Conservation (phyloP, 2,329 filamentous ascomycete species). For the Macroventuria anomochaeta region DNA sequence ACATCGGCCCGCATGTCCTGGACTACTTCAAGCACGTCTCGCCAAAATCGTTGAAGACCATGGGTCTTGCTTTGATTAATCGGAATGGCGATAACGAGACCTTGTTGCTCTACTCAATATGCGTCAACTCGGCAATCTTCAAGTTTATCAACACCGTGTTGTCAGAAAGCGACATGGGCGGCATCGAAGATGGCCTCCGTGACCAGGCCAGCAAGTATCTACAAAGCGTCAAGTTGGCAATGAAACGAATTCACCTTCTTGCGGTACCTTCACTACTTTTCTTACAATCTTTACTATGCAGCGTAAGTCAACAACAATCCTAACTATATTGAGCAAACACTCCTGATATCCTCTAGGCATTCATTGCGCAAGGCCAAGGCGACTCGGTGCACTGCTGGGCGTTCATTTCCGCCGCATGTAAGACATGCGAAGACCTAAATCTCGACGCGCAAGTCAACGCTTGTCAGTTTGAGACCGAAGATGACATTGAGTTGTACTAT, state of each 20-base stretch:
- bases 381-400: constrained; percentile 30
- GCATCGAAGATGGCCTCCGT: constrained; percentile 18
- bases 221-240: constrained; percentile 22
- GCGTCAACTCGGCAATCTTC: constrained; percentile 27
- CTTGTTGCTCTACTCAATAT: constrained; percentile 30
- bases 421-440: constrained; percentile 27
- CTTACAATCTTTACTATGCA: constrained; percentile 28
- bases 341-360: constrained; percentile 15
- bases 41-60: constrained; percentile 24
- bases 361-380: constrained; percentile 27
- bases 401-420: constrained; percentile 28
- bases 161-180: constrained; percentile 12
- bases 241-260: constrained; percentile 28
- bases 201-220: constrained; percentile 18
- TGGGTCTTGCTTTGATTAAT: constrained; percentile 28
- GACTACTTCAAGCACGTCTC: constrained; percentile 33
- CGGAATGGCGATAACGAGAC: constrained; percentile 19
- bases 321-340: not conserved
- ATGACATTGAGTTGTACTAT: constrained; percentile 24
- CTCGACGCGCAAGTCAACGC: constrained; percentile 21
- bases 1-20: constrained; percentile 24
- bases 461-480: constrained; percentile 18
- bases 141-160: constrained; percentile 29
- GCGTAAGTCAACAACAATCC: constrained; percentile 20
- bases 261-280: constrained; percentile 22